A percentile compares a stretch with the other conserved stretches of the same genome.
Conservation (phyloP, 2,329 filamentous ascomycete genomes). For the Ophiosphaerella korrae region DNA sequence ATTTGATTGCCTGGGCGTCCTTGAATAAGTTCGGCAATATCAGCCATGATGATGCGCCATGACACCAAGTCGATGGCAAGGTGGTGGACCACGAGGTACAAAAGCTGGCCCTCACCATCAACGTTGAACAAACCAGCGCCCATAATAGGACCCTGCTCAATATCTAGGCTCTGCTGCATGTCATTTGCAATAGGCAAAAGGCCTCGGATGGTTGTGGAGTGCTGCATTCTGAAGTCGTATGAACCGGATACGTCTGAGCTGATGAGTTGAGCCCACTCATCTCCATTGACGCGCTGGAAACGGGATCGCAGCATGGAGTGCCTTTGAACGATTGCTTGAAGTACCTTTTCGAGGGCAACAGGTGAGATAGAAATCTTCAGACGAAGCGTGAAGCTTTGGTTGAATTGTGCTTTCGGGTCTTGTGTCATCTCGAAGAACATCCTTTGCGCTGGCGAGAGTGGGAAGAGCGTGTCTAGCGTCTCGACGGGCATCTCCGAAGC, state of each 20-base stretch:
- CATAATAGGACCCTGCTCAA: slow-evolving; percentile 18
- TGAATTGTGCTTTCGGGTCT: not conserved
- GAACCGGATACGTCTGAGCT: slow-evolving; percentile 9
- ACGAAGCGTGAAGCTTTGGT: slow-evolving; percentile 3
- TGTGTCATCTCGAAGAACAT: slow-evolving; percentile 14
- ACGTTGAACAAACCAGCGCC: slow-evolving; percentile 31
- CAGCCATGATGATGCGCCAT: slow-evolving; percentile 45
- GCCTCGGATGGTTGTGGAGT: too few relatives aligned
- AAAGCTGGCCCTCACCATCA: slow-evolving; percentile 3
- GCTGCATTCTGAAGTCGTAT: slow-evolving; percentile 12
- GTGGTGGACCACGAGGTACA: slow-evolving; percentile 35
- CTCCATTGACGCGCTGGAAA: slow-evolving; percentile 11
- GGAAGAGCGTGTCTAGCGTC: slow-evolving; percentile 10
- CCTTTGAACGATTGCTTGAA: slow-evolving; percentile 8
- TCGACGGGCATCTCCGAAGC: not conserved
- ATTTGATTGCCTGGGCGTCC: slow-evolving; percentile 2
- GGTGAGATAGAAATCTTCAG: not conserved
- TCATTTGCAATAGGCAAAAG: not conserved
- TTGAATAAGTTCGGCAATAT: slow-evolving; percentile 46
- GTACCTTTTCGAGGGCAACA: not conserved
- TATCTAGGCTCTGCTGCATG: slow-evolving; percentile 14
- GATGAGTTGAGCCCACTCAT: slow-evolving; percentile 22
- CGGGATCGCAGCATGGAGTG: slow-evolving; percentile 24
- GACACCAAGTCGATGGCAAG: slow-evolving; percentile 50
- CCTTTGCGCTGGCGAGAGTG: slow-evolving; percentile 19